A percentile compares a stretch with the other conserved stretches of the same genome.
Evolutionary conservation across 2,329 filamentous ascomycete species (phyloP).

Genomic region (Pseudogymnoascus pannorum): DNA sequence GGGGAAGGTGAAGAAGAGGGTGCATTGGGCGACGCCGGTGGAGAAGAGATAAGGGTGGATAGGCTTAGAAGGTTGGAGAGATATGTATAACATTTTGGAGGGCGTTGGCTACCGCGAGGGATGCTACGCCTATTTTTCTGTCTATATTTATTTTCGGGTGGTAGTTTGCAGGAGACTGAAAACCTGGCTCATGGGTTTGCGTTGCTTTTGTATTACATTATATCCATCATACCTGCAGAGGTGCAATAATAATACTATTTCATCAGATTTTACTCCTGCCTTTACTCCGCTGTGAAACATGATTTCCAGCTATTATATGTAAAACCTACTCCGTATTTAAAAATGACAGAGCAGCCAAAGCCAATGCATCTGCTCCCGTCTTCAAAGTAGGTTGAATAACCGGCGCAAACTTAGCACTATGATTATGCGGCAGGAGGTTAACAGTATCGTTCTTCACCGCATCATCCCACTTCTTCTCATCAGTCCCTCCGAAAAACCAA

Average conservation of each 20-base stretch:
- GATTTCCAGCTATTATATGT: no score
- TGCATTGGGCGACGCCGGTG: conserved; percentile 24
- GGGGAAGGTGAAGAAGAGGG: conserved; percentile 25
- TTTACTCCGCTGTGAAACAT: background rate
- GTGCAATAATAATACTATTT: background rate
- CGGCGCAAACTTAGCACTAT: conserved; percentile 52
- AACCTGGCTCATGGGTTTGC: background rate
- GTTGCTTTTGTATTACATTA: background rate
- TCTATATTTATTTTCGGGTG: background rate
- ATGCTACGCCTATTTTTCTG: background rate
- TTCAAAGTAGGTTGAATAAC: conserved; percentile 51
- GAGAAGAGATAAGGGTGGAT: background rate
- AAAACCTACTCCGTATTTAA: background rate
- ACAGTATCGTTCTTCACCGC: conserved; percentile 32
- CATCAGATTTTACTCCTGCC: background rate
- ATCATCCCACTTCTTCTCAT: conserved; percentile 42
- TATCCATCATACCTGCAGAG: background rate
- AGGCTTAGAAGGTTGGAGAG: background rate
- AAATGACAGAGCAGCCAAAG: conserved; percentile 40
- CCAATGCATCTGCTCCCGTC: conserved; percentile 44
- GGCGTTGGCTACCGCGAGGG: conserved; percentile 2
- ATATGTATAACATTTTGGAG: background rate
- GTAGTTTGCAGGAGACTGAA: background rate
- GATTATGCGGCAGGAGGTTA: conserved; percentile 45
- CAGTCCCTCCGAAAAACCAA: conserved; percentile 49